Evolutionary conservation across 768 basidiomycete genomes (phyloP), one percentile per base, ranked within the genome.

Genomic region (Boletus eberwhitei): DNA sequence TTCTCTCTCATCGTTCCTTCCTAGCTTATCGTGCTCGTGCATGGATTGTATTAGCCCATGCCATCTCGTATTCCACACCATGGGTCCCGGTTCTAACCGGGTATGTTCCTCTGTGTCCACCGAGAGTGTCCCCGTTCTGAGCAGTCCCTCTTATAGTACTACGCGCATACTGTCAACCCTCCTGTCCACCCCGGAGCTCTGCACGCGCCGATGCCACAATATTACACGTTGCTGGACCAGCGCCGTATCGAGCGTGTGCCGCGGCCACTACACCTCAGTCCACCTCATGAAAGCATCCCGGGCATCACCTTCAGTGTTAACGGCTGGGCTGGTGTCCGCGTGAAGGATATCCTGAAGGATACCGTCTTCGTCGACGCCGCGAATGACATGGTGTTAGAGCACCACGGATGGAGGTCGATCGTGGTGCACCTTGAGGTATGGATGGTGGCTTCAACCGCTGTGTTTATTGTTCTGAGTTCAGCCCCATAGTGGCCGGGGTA

Each of bases 401-500:
- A 57, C 7, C 49, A 59, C 2, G 58, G 64, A 4, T 70, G 64
- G 57, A 59, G 69, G 22, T 12, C 53, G 0, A 70, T 55, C 11
- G 50, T 52, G 29, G 21, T 69, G 9, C 57, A 55, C 9, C 52
- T 69, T 17, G 53, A 68, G 57, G 68, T 66, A 16, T 13, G 50
- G 8, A 21, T 31, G 7, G 16, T n/a, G n/a, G 34, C 11, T 29
- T 40, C 24, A 8, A 26, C 12, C 19, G n/a, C 21, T 5, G 9
- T 31, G 26, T 39, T 40, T 13, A n/a, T 26, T 21, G 29, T 31
- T 16, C 52, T 58, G 29, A 55, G 19, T 5, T n/a, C 36, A 9
- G 17, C 7, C 8, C 32, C 5, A 34, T 14, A 67, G 66, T 67
- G 66, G 66, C 66, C 66, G 2, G 66, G 66, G 11, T 67, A 68